phyloP scores from a whole-genome alignment of 805 yeast species.

The Ogataea trehaloabstinens region DNA sequence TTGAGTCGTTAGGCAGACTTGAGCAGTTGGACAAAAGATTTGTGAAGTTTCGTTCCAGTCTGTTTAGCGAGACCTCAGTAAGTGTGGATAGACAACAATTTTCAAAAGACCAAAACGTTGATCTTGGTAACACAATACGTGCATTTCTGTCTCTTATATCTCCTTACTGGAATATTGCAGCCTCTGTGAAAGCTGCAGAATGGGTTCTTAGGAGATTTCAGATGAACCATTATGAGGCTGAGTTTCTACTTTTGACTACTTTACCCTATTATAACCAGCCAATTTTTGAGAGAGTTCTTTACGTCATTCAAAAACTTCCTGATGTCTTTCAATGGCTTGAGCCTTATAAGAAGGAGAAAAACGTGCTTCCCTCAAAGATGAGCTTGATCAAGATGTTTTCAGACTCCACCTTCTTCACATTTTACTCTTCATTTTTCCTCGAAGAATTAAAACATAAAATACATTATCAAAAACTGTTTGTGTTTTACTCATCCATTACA shows the following conservation, averaged over 20 bases:
- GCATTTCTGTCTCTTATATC: conserved; percentile 72
- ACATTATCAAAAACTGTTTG: conserved; percentile 65
- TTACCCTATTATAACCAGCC: conserved; percentile 80
- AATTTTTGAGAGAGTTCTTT: conserved; percentile 71
- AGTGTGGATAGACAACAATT: conserved; percentile 80
- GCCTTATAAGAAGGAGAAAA: conserved; percentile 55
- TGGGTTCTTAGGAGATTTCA: conserved; percentile 94
- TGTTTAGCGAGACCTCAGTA: conserved; percentile 82
- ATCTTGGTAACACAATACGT: conserved; percentile 70
- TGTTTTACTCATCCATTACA: conserved; percentile 74
- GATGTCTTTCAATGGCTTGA: conserved; percentile 69
- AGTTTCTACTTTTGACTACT: conserved; percentile 63
- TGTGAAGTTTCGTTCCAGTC: conserved; percentile 59
- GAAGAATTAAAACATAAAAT: conserved; percentile 51
- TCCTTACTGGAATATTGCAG: conserved; percentile 71
- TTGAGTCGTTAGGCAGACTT: conserved; percentile 75
- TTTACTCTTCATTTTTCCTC: conserved; percentile 57
- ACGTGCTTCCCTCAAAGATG: conserved; percentile 60
- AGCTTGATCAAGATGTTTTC: conserved; percentile 72
- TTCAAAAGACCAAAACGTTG: conserved; percentile 70
- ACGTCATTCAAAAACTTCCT: conserved; percentile 73
- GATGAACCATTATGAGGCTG: conserved; percentile 78
- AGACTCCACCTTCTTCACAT: conserved; percentile 64
- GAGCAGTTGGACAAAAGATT: conserved; percentile 74
- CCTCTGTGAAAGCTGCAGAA: conserved; percentile 81